These are phyloP conservation scores for Rhodotorula paludigena DNA, from an alignment of 768 basidiomycete species.

Conservation along the genomic window DNA sequence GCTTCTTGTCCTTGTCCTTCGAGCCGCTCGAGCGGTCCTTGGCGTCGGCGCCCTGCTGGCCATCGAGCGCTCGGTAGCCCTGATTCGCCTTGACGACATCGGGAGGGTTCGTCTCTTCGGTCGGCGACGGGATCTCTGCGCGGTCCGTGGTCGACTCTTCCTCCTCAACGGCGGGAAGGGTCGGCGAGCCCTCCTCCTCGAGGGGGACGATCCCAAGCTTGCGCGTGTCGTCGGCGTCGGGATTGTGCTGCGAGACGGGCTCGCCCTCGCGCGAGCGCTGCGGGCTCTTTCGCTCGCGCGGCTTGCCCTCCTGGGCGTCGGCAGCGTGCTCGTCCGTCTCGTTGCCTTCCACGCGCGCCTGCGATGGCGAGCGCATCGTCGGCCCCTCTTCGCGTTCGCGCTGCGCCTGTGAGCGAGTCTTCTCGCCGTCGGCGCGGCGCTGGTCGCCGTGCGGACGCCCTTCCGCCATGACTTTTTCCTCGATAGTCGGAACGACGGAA, in stretches of 20 bases:
- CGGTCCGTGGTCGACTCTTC: conserved; percentile 7
- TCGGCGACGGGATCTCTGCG: too few species aligned
- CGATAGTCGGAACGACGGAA: conserved; percentile 62
- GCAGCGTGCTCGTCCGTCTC: conserved; percentile 6
- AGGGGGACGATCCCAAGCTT: conserved; percentile 8
- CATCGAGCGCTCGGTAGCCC: conserved; percentile 5
- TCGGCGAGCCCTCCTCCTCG: not conserved
- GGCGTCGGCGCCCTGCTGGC: too few species aligned
- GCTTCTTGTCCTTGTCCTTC: not conserved
- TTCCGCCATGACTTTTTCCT: conserved; percentile 62
- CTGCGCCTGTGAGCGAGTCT: conserved; percentile 14
- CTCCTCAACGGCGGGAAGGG: conserved; percentile 19
- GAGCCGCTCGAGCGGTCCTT: not conserved
- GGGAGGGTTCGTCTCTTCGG: conserved; percentile 3
- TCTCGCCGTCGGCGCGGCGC: not conserved
- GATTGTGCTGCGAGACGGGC: conserved; percentile 7
- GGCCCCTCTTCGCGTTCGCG: conserved; percentile 25
- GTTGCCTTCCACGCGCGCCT: conserved; percentile 7
- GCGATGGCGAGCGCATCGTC: not conserved
- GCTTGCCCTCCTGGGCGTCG: conserved; percentile 3
- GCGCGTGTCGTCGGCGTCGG: conserved; percentile 28
- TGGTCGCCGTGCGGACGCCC: conserved; percentile 41
- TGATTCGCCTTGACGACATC: conserved; percentile 29
- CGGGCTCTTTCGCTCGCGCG: conserved; percentile 7
- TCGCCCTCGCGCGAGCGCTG: conserved; percentile 24